phyloP scores from a whole-genome alignment of 2,329 filamentous ascomycete species.

The Dryadomyces quercivorus region DNA sequence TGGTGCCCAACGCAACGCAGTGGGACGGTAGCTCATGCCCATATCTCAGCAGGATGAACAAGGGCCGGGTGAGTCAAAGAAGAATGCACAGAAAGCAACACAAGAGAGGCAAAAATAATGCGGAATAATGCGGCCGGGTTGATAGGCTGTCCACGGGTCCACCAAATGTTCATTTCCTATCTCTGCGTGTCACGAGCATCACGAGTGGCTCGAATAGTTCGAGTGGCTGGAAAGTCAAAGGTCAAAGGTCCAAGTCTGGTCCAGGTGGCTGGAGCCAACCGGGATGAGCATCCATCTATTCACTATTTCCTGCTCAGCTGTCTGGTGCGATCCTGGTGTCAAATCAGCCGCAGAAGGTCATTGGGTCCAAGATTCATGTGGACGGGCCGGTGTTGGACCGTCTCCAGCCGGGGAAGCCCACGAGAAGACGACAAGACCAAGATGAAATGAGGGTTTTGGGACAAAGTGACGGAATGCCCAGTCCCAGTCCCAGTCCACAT shows the following conservation, averaged over 20 bases:
- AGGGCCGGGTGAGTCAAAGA: neutral
- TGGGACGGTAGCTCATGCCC: neutral
- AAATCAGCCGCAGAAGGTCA: neutral
- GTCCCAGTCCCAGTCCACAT: neutral
- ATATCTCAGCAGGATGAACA: neutral
- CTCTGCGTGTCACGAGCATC: too few species aligned
- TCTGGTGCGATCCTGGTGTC: too few species aligned
- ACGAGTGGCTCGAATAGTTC: too few species aligned
- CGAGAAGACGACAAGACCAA: too few species aligned
- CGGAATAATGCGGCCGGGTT: neutral
- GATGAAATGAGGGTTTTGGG: too few species aligned
- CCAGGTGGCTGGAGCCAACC: neutral
- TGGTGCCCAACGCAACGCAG: conserved; percentile 6
- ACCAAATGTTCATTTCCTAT: neutral
- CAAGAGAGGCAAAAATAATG: neutral
- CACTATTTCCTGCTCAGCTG: too few species aligned
- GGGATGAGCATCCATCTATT: neutral
- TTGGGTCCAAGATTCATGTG: neutral
- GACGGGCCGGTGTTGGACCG: neutral
- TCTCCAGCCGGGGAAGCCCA: neutral
- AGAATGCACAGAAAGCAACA: neutral
- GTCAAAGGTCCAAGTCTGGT: too few species aligned
- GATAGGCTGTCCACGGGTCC: neutral
- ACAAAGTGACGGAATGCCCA: neutral
- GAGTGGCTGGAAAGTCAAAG: too few species aligned